phyloP scores from a whole-genome alignment of 805 yeast species.

The Cyberlindnera euphorbiae region DNA sequence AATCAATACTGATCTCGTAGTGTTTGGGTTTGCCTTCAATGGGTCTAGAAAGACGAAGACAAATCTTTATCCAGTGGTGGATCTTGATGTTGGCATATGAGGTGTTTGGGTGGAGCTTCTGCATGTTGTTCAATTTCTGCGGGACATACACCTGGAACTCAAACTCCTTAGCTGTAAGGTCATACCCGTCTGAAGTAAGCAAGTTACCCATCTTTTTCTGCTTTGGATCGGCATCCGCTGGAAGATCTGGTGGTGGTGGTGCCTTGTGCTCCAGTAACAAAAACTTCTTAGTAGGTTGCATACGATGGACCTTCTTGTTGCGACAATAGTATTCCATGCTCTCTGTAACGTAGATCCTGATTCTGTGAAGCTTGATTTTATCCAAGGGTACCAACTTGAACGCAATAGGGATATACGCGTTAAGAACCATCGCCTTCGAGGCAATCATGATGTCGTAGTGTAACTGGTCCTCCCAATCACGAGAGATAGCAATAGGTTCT shows the following conservation, averaged over 20 bases:
- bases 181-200: constrained; percentile 37
- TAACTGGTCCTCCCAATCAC: constrained; percentile 92
- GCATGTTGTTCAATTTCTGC: constrained; percentile 50
- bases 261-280: constrained; percentile 79
- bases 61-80: constrained; percentile 93
- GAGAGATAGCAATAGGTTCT: constrained; percentile 86
- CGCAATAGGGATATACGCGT: constrained; percentile 78
- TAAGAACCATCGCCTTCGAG: constrained; percentile 80
- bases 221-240: constrained; percentile 31
- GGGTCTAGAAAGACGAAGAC: constrained; percentile 70
- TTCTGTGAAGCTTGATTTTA: constrained; percentile 78
- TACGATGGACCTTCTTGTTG: constrained; percentile 81
- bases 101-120: constrained; percentile 79
- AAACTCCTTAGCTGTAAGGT: constrained; percentile 68
- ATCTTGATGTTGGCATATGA: constrained; percentile 74
- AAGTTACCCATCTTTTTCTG: constrained; percentile 38
- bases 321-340: constrained; percentile 86
- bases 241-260: constrained; percentile 31
- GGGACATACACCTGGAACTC: constrained; percentile 89
- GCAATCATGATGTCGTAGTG: constrained; percentile 89
- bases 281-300: constrained; percentile 84
- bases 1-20: constrained; percentile 90
- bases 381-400: constrained; percentile 83
- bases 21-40: constrained; percentile 75
- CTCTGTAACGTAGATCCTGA: constrained; percentile 82